These are phyloP conservation scores for Ulota crispa DNA, from an alignment of 225 moss, liverwort and hornwort genomes.

Conservation along the genomic window DNA sequence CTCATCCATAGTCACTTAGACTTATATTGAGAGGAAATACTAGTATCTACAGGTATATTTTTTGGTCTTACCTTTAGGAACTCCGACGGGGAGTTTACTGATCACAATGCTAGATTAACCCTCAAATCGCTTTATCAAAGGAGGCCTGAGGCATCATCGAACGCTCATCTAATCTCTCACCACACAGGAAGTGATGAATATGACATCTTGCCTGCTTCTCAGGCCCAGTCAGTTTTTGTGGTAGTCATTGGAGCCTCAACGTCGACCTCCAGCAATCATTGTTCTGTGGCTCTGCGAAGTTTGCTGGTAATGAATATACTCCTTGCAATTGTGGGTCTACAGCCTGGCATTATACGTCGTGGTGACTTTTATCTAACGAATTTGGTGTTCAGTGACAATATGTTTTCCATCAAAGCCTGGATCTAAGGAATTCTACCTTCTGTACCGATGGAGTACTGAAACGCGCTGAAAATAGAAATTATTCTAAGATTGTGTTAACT, in stretches of 20 bases:
- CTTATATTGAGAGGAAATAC: not conserved
- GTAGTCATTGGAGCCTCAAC: not conserved
- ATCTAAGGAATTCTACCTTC: not conserved
- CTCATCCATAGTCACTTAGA: not conserved
- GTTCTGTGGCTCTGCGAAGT: not conserved
- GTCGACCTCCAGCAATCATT: not conserved
- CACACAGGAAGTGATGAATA: not conserved
- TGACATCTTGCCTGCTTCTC: not conserved
- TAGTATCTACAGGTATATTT: not conserved
- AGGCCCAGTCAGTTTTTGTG: not conserved
- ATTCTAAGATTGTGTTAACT: not conserved
- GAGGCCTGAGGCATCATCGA: not conserved
- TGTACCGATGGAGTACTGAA: not conserved
- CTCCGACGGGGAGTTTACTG: not conserved
- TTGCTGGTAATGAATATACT: not conserved
- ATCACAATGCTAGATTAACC: not conserved
- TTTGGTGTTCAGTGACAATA: not conserved
- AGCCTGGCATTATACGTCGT: not conserved
- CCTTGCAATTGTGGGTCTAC: not conserved
- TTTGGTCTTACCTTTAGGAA: not conserved
- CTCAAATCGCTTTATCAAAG: not conserved
- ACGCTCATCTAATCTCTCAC: not conserved
- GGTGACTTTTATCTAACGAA: not conserved
- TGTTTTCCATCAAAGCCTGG: not conserved
- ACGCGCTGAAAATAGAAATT: not conserved